Evolutionary conservation across 345 rosid genomes (phyloP).

Genomic region (Eucalyptus grandis): DNA sequence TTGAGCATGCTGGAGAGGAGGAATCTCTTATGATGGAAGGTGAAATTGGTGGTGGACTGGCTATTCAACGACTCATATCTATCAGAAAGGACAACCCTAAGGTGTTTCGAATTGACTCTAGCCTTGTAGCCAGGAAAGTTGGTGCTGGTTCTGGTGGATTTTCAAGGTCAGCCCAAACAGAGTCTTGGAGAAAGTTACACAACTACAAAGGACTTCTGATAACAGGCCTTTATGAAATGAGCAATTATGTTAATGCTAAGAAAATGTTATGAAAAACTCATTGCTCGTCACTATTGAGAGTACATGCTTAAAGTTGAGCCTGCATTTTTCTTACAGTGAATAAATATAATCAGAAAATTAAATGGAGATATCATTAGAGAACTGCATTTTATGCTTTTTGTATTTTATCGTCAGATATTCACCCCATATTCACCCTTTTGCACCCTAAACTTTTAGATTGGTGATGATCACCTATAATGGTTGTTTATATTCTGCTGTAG

Average conservation of each 20-base stretch:
- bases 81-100: constrained; percentile 34
- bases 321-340: background rate
- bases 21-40: constrained; percentile 61
- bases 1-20: constrained; percentile 71
- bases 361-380: background rate
- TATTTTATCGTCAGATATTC: background rate
- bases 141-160: constrained; percentile 96
- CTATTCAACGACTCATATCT: constrained; percentile 38
- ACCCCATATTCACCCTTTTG: too few relatives aligned
- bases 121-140: constrained; percentile 54
- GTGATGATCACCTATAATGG: background rate
- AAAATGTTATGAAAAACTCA: background rate
- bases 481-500: constrained; percentile 15
- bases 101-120: constrained; percentile 46
- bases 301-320: background rate
- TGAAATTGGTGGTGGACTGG: constrained; percentile 75
- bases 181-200: background rate
- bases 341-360: background rate
- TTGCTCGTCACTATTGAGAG: background rate
- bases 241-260: background rate
- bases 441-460: background rate
- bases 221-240: background rate
- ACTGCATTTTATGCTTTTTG: background rate
- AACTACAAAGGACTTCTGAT: background rate
- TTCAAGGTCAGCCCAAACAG: constrained; percentile 48